These are phyloP conservation scores for Chrysanthemum lavandulifolium DNA, from an alignment of 129 eudicot genomes.

Conservation along the genomic window DNA sequence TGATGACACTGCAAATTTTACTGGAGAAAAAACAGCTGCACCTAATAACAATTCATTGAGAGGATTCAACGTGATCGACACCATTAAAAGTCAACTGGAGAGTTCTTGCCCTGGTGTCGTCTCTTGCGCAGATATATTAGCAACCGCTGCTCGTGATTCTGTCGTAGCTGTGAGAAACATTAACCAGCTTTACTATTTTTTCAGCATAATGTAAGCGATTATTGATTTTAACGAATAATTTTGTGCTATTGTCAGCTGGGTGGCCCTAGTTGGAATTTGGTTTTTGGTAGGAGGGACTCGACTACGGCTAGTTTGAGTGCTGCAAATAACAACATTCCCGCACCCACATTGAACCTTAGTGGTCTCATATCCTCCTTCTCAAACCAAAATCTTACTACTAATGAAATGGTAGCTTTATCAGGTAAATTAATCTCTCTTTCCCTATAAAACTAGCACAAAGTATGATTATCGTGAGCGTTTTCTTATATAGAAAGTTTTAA, in stretches of 20 bases:
- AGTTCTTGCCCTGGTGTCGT: slow-evolving; percentile 39
- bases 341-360: slow-evolving; percentile 39
- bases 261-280: slow-evolving; percentile 53
- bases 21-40: slow-evolving; percentile 47
- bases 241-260: slow-evolving; percentile 45
- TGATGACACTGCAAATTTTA: slow-evolving; percentile 43
- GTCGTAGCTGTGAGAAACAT: slow-evolving; percentile 42
- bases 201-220: background rate
- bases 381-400: slow-evolving; percentile 42
- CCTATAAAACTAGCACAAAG: background rate
- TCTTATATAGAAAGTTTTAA: background rate
- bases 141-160: slow-evolving; percentile 46
- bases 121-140: slow-evolving; percentile 52
- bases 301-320: slow-evolving; percentile 52
- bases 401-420: slow-evolving; percentile 66
- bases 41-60: slow-evolving; percentile 45
- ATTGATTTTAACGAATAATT: background rate
- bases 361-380: slow-evolving; percentile 50
- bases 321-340: slow-evolving; percentile 42
- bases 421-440: slow-evolving; percentile 20
- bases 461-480: background rate
- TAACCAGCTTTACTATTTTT: background rate
- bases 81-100: slow-evolving; percentile 46
- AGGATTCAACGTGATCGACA: slow-evolving; percentile 53
- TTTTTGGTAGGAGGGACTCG: slow-evolving; percentile 60